Percentiles rank a stretch among this genome's conserved stretches.
Conservation (phyloP, 2,329 filamentous ascomycete species). For the Cercospora berteroae region DNA sequence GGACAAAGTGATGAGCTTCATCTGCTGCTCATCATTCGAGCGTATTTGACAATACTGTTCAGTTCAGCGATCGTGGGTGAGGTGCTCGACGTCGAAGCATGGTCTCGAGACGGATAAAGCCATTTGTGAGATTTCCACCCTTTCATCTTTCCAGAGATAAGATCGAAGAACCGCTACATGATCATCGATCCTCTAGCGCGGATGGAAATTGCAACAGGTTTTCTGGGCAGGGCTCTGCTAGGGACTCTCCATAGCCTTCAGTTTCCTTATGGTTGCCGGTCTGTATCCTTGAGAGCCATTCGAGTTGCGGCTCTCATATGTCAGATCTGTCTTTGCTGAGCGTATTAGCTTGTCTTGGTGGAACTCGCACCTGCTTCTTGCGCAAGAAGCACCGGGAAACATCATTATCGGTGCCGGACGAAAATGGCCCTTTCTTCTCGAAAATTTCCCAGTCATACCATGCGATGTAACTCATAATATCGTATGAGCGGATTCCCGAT, state of each 20-base stretch:
- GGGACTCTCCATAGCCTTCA: background rate
- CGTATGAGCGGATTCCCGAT: background rate
- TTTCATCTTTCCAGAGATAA: background rate
- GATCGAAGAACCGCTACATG: background rate
- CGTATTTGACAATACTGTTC: background rate
- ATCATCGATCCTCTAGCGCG: background rate
- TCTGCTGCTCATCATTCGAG: background rate
- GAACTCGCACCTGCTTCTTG: background rate
- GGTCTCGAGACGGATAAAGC: background rate
- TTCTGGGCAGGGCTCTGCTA: background rate
- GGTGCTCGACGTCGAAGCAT: background rate
- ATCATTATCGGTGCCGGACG: background rate
- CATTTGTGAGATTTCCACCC: background rate
- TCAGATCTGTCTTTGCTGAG: background rate
- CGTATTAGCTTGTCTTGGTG: background rate
- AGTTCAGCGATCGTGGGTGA: background rate
- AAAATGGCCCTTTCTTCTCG: background rate
- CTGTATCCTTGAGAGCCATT: no score
- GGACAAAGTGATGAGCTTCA: background rate
- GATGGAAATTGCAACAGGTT: background rate
- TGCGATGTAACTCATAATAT: background rate
- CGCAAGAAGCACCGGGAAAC: background rate
- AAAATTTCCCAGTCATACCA: no score
- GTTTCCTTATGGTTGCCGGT: background rate
- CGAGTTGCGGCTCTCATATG: no score